A percentile compares a stretch with the other conserved stretches of the same genome.
These are phyloP conservation scores for Zasmidium citrigriseum DNA, from an alignment of 2,329 filamentous ascomycete genomes.

Conservation along the genomic window DNA sequence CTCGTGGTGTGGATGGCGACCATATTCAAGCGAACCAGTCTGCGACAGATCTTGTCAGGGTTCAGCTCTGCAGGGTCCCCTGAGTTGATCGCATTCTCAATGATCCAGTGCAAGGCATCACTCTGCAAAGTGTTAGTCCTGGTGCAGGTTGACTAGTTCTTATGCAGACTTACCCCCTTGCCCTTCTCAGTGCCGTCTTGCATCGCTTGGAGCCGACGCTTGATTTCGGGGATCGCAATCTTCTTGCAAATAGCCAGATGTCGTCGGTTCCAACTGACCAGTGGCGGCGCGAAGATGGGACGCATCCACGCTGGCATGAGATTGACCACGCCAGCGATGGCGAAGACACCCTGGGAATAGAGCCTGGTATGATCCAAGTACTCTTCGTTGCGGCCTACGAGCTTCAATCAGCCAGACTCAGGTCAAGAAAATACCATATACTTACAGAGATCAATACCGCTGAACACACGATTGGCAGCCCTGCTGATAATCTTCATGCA, in stretches of 20 bases:
- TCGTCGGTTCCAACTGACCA: background rate
- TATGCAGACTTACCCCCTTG: background rate
- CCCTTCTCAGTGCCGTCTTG: background rate
- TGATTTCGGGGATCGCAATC: slow-evolving; percentile 7
- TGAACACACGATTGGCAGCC: slow-evolving; percentile 23
- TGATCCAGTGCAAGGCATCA: slow-evolving; percentile 20
- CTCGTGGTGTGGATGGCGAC: slow-evolving; percentile 30
- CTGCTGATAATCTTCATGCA: slow-evolving; percentile 19
- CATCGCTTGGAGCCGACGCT: slow-evolving; percentile 4
- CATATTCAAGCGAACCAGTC: slow-evolving; percentile 23
- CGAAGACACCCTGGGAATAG: slow-evolving; percentile 16
- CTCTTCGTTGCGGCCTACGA: slow-evolving; percentile 11
- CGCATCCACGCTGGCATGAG: slow-evolving; percentile 12
- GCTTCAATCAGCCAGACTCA: too few relatives aligned
- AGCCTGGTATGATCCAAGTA: slow-evolving; percentile 17
- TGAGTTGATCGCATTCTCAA: slow-evolving; percentile 9
- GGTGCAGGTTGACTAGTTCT: too few relatives aligned
- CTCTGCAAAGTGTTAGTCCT: slow-evolving; percentile 10
- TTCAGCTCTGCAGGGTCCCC: slow-evolving; percentile 12
- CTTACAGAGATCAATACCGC: slow-evolving; percentile 21
- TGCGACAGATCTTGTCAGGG: slow-evolving; percentile 14
- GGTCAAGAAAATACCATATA: background rate
- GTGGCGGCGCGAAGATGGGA: background rate
- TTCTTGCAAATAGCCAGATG: slow-evolving; percentile 6
- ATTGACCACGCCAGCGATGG: slow-evolving; percentile 12